Conservation (phyloP, 2,329 filamentous ascomycete species). For the Colletotrichum cuscutae region DNA sequence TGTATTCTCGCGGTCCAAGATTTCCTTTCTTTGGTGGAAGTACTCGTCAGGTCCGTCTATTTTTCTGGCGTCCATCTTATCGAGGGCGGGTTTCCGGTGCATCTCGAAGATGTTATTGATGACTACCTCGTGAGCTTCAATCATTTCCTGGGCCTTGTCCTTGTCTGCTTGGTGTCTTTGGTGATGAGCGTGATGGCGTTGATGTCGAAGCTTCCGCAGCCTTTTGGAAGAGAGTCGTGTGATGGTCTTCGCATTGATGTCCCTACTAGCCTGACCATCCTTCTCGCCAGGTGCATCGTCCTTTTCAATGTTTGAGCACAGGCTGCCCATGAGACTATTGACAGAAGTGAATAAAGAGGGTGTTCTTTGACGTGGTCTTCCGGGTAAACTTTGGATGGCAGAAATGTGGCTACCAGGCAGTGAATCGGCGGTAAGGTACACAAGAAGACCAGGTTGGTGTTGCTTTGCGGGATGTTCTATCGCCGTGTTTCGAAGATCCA, state of each 20-base stretch:
- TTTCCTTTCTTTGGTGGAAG: slow-evolving; percentile 40
- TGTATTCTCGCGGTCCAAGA: slow-evolving; percentile 46
- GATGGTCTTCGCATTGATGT: slow-evolving; percentile 9
- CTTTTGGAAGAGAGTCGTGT: slow-evolving; percentile 26
- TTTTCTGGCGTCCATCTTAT: neutral
- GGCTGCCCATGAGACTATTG: slow-evolving; percentile 28
- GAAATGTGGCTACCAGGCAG: neutral
- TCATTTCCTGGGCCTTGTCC: slow-evolving; percentile 23
- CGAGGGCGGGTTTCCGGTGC: slow-evolving; percentile 10
- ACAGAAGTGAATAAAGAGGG: neutral
- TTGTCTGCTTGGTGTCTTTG: slow-evolving; percentile 13
- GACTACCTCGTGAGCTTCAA: slow-evolving; percentile 31
- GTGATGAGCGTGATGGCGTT: neutral
- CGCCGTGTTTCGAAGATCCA: neutral
- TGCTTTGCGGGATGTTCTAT: neutral
- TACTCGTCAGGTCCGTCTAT: slow-evolving; percentile 42
- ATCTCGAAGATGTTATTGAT: slow-evolving; percentile 12
- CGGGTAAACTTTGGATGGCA: neutral
- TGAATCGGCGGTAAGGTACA: neutral
- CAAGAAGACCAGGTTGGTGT: neutral
- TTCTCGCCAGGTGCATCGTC: slow-evolving; percentile 34
- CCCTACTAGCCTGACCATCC: slow-evolving; percentile 31
- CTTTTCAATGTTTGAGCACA: slow-evolving; percentile 36
- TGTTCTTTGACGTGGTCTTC: neutral
- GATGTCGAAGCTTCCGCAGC: slow-evolving; percentile 22